A percentile compares a stretch with the other conserved stretches of the same genome.
Conservation (phyloP, 441 rosid species). For the Aleurites moluccanus region DNA sequence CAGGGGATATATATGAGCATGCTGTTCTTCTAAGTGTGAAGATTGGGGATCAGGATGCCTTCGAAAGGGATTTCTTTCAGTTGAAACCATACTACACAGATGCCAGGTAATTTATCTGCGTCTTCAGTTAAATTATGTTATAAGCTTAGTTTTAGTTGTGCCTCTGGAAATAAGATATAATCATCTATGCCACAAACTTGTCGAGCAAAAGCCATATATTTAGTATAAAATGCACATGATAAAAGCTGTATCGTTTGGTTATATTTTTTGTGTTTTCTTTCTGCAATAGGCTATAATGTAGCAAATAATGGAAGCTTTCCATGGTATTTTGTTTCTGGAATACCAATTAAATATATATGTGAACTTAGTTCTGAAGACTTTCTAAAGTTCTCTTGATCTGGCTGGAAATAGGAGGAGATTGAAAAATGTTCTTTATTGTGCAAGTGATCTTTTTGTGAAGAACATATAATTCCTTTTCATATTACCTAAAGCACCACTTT, state of each 20-base stretch:
- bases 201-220: not conserved
- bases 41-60: slow-evolving; percentile 91
- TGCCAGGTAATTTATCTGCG: slow-evolving; percentile 51
- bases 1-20: slow-evolving; percentile 93
- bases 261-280: not conserved
- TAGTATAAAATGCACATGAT: not conserved
- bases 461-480: not conserved
- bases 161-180: not conserved
- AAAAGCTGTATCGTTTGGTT: not conserved
- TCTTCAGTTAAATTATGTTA: not conserved
- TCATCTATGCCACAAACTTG: not conserved
- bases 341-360: not conserved
- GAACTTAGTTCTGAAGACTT: not conserved
- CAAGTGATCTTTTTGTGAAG: not conserved
- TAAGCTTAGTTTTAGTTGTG: not conserved
- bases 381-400: not conserved
- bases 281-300: not conserved
- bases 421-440: not conserved
- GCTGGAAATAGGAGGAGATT: not conserved
- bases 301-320: not conserved
- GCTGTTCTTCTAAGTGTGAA: slow-evolving; percentile 88
- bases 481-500: not conserved
- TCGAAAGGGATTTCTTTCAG: slow-evolving; percentile 97
- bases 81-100: slow-evolving; percentile 92
- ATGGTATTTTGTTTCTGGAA: not conserved